These are phyloP conservation scores for Boletus insuetus DNA, from an alignment of 768 basidiomycete genomes.

Conservation along the genomic window DNA sequence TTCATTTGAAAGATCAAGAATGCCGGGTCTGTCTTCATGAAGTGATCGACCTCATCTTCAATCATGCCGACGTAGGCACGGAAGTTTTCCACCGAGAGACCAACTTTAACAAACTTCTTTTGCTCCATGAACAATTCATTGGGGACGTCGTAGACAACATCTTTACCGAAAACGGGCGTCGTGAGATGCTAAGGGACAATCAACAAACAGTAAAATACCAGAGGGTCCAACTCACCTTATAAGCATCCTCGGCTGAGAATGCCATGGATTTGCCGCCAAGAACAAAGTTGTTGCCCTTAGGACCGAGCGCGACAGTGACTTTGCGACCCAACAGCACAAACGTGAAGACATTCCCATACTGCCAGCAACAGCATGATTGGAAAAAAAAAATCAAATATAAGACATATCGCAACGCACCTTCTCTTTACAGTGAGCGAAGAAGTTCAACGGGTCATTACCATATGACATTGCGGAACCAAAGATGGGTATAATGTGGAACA, in stretches of 20 bases:
- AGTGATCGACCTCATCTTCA: conserved; percentile 70
- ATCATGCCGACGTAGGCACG: conserved; percentile 81
- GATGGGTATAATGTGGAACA: conserved; percentile 91
- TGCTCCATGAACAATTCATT: conserved; percentile 98
- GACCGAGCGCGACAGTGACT: conserved; percentile 86
- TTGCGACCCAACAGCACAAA: conserved; percentile 87
- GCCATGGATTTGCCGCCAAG: conserved; percentile 91
- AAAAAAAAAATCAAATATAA: neutral
- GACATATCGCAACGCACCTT: conserved; percentile 52
- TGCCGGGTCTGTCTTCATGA: conserved; percentile 59
- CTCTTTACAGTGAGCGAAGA: conserved; percentile 74
- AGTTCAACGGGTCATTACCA: conserved; percentile 89
- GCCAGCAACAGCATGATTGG: neutral
- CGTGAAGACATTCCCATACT: conserved; percentile 98
- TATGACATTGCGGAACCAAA: conserved; percentile 88
- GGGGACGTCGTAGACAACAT: conserved; percentile 96
- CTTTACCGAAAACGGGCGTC: conserved; percentile 94
- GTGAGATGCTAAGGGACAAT: conserved; percentile 66
- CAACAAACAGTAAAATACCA: neutral
- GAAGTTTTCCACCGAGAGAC: conserved; percentile 90
- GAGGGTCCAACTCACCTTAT: conserved; percentile 59
- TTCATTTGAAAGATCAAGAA: conserved; percentile 64
- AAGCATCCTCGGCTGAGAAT: conserved; percentile 95
- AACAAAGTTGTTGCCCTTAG: conserved; percentile 91
- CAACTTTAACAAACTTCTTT: conserved; percentile 97